Conservation (phyloP, 352 stramenopile genomes). For the Chrysophaeum taylorii region DNA sequence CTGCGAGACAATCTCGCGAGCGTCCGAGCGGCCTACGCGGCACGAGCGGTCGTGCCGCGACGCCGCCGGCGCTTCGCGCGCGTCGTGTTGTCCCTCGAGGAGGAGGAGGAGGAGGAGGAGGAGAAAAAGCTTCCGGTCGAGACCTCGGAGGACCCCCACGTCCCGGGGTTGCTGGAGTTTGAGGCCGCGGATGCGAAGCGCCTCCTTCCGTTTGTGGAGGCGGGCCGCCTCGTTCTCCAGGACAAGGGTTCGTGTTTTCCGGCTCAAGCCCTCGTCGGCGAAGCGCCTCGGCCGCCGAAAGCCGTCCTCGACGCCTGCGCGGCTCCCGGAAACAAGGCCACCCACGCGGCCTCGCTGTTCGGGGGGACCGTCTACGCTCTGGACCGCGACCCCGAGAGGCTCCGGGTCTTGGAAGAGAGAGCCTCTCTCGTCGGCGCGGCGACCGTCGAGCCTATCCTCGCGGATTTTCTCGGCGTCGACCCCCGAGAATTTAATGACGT, state of each 20-base stretch:
- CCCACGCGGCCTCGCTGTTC: constrained; percentile 83
- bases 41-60: neutral
- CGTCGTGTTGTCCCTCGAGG: neutral
- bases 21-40: neutral
- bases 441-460: constrained; percentile 51
- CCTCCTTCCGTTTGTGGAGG: constrained; percentile 49
- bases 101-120: neutral
- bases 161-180: constrained; percentile 80
- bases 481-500: constrained; percentile 68
- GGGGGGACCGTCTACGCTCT: constrained; percentile 74
- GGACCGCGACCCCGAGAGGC: constrained; percentile 70
- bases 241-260: constrained; percentile 96
- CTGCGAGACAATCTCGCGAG: neutral
- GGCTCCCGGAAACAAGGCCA: constrained; percentile 96
- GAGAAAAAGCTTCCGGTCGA: constrained; percentile 8
- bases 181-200: constrained; percentile 44
- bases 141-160: constrained; percentile 62
- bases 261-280: constrained; percentile 72
- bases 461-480: constrained; percentile 79
- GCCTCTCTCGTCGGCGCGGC: constrained; percentile 65
- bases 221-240: constrained; percentile 80
- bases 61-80: neutral
- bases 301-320: constrained; percentile 90
- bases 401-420: constrained; percentile 68
- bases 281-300: constrained; percentile 36